phyloP scores from a whole-genome alignment of 495 filamentous ascomycete genomes.

The Halenospora varia region DNA sequence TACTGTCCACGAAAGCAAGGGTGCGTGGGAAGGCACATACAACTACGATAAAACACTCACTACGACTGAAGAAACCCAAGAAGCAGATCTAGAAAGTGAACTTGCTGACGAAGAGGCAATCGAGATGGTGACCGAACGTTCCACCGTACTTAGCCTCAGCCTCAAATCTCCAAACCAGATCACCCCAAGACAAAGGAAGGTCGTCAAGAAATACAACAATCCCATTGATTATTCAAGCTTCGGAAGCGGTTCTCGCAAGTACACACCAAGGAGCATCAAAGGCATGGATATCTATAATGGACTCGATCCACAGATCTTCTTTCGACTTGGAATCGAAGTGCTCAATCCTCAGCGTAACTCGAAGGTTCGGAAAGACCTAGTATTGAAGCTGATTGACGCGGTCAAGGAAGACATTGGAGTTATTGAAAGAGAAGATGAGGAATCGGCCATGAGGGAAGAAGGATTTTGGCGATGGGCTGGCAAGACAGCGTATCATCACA shows the following conservation, averaged over 20 bases:
- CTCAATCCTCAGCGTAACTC: conserved; percentile 3
- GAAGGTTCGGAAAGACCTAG: conserved; percentile 18
- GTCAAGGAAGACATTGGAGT: conserved; percentile 23
- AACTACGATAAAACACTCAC: conserved; percentile 5
- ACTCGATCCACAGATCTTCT: conserved; percentile 23
- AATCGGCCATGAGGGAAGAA: conserved; percentile 16
- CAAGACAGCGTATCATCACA: conserved; percentile 12
- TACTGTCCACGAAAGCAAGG: conserved; percentile 18
- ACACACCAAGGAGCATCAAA: neutral
- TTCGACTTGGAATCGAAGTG: conserved; percentile 20
- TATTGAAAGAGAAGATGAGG: conserved; percentile 14
- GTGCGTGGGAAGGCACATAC: conserved; percentile 22
- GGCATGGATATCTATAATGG: conserved; percentile 11
- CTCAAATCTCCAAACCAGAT: neutral
- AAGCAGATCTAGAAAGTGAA: neutral
- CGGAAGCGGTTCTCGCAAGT: conserved; percentile 12
- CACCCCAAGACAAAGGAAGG: conserved; percentile 19
- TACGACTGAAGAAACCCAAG: neutral
- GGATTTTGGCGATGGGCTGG: conserved; percentile 26
- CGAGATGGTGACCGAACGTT: neutral
- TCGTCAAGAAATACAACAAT: conserved; percentile 8
- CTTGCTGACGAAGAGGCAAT: conserved; percentile 1
- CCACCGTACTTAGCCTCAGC: neutral
- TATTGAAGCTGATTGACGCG: conserved; percentile 16
- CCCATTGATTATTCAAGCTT: conserved; percentile 4